These are phyloP conservation scores for Ceratopteris richardii DNA, from an alignment of 75 land plant species.

Conservation along the genomic window DNA sequence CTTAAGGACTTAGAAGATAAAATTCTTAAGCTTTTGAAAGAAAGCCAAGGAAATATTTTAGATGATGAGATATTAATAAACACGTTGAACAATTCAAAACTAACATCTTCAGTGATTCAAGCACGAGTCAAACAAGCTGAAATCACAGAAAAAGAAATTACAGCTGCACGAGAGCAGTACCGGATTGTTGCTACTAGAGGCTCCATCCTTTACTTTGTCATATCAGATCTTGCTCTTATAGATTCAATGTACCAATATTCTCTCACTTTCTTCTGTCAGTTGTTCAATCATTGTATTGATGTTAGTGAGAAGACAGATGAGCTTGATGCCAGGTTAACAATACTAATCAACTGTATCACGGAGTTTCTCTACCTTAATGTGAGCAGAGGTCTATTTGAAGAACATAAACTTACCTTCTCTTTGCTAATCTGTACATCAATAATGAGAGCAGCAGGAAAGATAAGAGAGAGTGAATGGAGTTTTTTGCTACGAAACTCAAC, in stretches of 20 bases:
- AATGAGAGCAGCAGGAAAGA: constrained; percentile 18
- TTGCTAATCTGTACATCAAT: constrained; percentile 27
- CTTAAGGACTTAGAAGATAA: constrained; percentile 33
- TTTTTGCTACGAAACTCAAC: constrained; percentile 12
- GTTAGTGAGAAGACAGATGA: constrained; percentile 25
- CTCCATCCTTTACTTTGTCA: constrained; percentile 28
- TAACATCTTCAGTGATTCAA: constrained; percentile 23
- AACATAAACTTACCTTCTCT: constrained; percentile 31
- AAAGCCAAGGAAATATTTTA: constrained; percentile 33
- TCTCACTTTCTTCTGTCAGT: constrained; percentile 21
- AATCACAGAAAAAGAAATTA: constrained; percentile 29
- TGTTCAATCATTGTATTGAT: constrained; percentile 29
- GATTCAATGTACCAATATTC: constrained; percentile 39
- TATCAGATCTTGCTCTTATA: constrained; percentile 30
- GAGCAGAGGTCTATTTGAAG: constrained; percentile 30
- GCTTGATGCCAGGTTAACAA: constrained; percentile 14
- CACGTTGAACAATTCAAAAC: constrained; percentile 24
- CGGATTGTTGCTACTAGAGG: constrained; percentile 26
- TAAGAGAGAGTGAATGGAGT: constrained; percentile 18
- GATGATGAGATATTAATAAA: constrained; percentile 32
- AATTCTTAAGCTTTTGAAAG: constrained; percentile 28
- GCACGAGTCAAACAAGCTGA: constrained; percentile 29
- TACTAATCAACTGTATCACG: constrained; percentile 15
- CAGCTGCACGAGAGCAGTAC: constrained; percentile 19
- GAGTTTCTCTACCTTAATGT: constrained; percentile 27